These are phyloP conservation scores for Aspergillus cristatus DNA, from an alignment of 495 filamentous ascomycete genomes.

Conservation along the genomic window DNA sequence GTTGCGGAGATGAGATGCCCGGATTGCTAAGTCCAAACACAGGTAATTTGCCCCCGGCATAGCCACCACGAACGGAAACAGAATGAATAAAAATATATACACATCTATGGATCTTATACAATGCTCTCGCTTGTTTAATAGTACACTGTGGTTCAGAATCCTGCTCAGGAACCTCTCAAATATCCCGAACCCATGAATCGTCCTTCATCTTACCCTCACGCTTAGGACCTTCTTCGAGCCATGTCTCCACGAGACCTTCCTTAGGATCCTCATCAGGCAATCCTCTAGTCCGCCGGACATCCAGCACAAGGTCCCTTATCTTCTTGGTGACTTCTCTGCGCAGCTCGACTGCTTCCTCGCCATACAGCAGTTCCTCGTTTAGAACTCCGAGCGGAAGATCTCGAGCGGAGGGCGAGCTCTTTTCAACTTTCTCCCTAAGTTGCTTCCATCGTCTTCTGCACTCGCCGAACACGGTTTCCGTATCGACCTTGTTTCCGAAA, in stretches of 20 bases:
- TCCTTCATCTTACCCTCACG: constrained; percentile 54
- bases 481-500: constrained; percentile 50
- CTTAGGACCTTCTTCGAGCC: constrained; percentile 43
- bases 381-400: constrained; percentile 49
- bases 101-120: constrained; percentile 3
- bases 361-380: constrained; percentile 59
- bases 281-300: constrained; percentile 59
- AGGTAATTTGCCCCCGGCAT: not conserved
- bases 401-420: constrained; percentile 19
- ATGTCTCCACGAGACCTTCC: constrained; percentile 54
- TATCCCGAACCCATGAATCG: constrained; percentile 55
- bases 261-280: constrained; percentile 74
- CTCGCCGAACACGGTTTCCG: constrained; percentile 49
- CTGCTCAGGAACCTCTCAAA: constrained; percentile 15
- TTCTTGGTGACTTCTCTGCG: constrained; percentile 73
- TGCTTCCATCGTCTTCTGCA: constrained; percentile 58
- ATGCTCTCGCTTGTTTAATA: no score
- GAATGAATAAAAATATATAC: not conserved
- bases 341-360: constrained; percentile 63
- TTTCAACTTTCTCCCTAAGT: constrained; percentile 41
- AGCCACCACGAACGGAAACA: no score
- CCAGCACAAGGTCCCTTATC: constrained; percentile 69
- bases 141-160: no score
- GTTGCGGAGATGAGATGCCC: no score
- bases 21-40: no score